phyloP scores from a whole-genome alignment of 2,329 filamentous ascomycete species.

The Paracoccidioides brasiliensis region DNA sequence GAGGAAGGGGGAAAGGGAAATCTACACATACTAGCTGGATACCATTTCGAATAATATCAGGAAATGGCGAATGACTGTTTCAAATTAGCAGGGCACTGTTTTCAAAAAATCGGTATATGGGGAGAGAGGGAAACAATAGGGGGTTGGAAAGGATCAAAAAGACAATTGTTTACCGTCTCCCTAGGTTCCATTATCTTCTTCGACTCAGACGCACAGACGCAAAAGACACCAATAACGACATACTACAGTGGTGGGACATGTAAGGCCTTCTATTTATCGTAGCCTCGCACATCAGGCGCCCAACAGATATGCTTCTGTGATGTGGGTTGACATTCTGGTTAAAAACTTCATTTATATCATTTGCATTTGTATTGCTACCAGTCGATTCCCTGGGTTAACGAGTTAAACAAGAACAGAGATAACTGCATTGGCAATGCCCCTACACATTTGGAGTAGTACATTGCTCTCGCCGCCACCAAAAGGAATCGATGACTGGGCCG shows the following conservation, averaged over 20 bases:
- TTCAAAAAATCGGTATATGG: background rate
- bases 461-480: background rate
- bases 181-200: slow-evolving; percentile 15
- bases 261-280: slow-evolving; percentile 1
- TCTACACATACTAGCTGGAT: slow-evolving; percentile 26
- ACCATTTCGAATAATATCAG: slow-evolving; percentile 31
- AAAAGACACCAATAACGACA: slow-evolving; percentile 45
- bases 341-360: background rate
- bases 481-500: background rate
- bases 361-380: background rate
- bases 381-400: background rate
- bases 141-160: background rate
- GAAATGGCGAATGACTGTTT: slow-evolving; percentile 9
- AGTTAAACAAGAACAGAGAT: background rate
- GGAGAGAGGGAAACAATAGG: background rate
- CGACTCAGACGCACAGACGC: slow-evolving; percentile 38
- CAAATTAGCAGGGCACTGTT: background rate
- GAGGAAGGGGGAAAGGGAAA: too few species aligned
- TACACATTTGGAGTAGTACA: background rate
- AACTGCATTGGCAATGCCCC: background rate
- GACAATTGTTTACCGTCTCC: slow-evolving; percentile 15
- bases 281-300: background rate
- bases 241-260: slow-evolving; percentile 28
- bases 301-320: background rate
- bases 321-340: background rate